These are phyloP conservation scores for Penicillium longicatenatum DNA, from an alignment of 495 filamentous ascomycete genomes.

Conservation along the genomic window DNA sequence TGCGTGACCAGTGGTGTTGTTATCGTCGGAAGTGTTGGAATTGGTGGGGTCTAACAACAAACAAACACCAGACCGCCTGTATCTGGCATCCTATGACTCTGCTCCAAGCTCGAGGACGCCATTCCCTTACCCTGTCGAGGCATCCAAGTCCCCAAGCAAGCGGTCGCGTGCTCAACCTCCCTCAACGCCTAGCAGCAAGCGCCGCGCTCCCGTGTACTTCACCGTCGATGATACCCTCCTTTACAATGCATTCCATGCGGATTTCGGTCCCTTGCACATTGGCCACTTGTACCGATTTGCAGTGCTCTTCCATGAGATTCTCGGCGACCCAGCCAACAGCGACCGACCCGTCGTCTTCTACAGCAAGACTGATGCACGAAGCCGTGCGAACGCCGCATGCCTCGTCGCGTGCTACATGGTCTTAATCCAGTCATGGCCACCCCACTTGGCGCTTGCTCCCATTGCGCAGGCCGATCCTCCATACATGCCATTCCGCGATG, in stretches of 20 bases:
- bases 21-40: not conserved
- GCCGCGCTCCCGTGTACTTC: slow-evolving; percentile 82
- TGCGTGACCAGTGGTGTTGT: slow-evolving; percentile 31
- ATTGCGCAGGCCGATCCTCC: slow-evolving; percentile 95
- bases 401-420: slow-evolving; percentile 97
- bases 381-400: slow-evolving; percentile 96
- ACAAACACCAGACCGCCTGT: slow-evolving; percentile 74
- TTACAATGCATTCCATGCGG: slow-evolving; percentile 98
- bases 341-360: slow-evolving; percentile 89
- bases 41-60: slow-evolving; percentile 17
- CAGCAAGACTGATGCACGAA: slow-evolving; percentile 87
- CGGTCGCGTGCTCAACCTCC: slow-evolving; percentile 66
- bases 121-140: slow-evolving; percentile 77
- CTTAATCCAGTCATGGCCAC: slow-evolving; percentile 97
- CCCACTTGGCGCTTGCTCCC: slow-evolving; percentile 93
- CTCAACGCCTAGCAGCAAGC: slow-evolving; percentile 52
- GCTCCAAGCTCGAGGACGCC: slow-evolving; percentile 75
- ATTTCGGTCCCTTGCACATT: slow-evolving; percentile 97
- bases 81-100: slow-evolving; percentile 88
- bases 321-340: slow-evolving; percentile 83
- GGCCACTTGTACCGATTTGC: slow-evolving; percentile 97
- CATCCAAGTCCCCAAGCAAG: slow-evolving; percentile 71
- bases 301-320: slow-evolving; percentile 88
- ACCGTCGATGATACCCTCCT: slow-evolving; percentile 88
- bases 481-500: slow-evolving; percentile 97